These are phyloP conservation scores for Extremus antarcticus DNA, from an alignment of 495 filamentous ascomycete genomes.

Conservation along the genomic window DNA sequence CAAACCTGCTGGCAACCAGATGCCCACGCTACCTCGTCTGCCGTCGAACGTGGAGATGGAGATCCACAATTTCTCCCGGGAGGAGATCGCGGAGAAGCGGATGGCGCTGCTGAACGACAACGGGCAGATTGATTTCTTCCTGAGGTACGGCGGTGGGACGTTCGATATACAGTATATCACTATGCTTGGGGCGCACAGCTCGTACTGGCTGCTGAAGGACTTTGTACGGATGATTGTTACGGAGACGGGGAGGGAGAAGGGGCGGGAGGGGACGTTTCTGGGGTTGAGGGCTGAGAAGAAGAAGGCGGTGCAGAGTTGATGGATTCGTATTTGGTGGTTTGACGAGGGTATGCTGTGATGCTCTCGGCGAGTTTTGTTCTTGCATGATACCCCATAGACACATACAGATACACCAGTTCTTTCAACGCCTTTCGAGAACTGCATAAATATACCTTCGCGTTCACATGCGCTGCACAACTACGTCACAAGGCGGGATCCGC, in stretches of 20 bases:
- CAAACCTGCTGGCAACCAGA: slow-evolving; percentile 32
- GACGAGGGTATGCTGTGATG: not conserved
- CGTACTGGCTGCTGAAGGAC: slow-evolving; percentile 80
- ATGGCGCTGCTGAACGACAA: slow-evolving; percentile 87
- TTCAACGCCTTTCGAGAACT: too few species aligned
- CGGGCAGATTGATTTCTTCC: slow-evolving; percentile 82
- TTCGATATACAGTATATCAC: slow-evolving; percentile 93
- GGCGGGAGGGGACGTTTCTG: slow-evolving; percentile 52
- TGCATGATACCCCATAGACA: not conserved
- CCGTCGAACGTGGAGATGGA: slow-evolving; percentile 90
- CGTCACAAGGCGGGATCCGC: not conserved
- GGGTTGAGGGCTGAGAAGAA: slow-evolving; percentile 69
- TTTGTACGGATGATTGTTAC: slow-evolving; percentile 78
- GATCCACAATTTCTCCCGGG: slow-evolving; percentile 84
- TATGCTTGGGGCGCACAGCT: slow-evolving; percentile 93
- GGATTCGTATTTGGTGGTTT: too few species aligned
- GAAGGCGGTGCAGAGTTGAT: slow-evolving; percentile 17
- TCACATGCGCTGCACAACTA: not conserved
- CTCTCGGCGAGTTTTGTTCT: not conserved
- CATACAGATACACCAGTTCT: too few species aligned
- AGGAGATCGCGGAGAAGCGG: slow-evolving; percentile 85
- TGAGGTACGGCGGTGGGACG: slow-evolving; percentile 67
- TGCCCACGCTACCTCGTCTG: slow-evolving; percentile 39
- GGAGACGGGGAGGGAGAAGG: slow-evolving; percentile 69
- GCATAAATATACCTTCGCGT: too few species aligned